These are phyloP conservation scores for Pythium diclinum DNA, from an alignment of 352 stramenopile species.

Conservation along the genomic window DNA sequence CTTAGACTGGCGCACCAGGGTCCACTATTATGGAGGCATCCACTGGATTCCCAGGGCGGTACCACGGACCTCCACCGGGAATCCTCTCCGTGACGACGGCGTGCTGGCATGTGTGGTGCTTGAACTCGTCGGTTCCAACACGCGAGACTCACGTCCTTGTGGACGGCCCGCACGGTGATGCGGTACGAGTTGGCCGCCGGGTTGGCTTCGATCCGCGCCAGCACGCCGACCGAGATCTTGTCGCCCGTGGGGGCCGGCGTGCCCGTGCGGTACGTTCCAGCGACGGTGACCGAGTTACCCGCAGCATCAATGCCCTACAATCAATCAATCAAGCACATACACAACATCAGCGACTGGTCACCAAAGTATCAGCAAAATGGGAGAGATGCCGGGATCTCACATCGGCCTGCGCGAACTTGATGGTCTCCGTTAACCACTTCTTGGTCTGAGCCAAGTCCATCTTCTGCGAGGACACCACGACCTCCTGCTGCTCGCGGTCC, in stretches of 20 bases:
- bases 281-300: slow-evolving; percentile 88
- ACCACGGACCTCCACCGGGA: no score
- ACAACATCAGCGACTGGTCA: not conserved
- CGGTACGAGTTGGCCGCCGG: slow-evolving; percentile 73
- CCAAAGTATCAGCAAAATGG: not conserved
- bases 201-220: slow-evolving; percentile 90
- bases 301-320: slow-evolving; percentile 50
- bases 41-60: no score
- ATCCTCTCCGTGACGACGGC: no score
- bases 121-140: no score
- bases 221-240: slow-evolving; percentile 92
- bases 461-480: slow-evolving; percentile 74
- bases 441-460: slow-evolving; percentile 84
- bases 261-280: slow-evolving; percentile 90
- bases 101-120: no score
- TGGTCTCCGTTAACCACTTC: slow-evolving; percentile 80
- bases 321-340: not conserved
- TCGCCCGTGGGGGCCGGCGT: slow-evolving; percentile 86
- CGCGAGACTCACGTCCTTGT: slow-evolving; percentile 79
- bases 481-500: slow-evolving; percentile 90
- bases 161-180: slow-evolving; percentile 90
- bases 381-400: slow-evolving; percentile 26
- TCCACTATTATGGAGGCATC: no score
- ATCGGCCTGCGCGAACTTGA: slow-evolving; percentile 89
- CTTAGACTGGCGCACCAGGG: no score